Base-by-base conservation (phyloP, 2,329 filamentous ascomycete genomes). In the Colletotrichum euphorbiae region DNA sequence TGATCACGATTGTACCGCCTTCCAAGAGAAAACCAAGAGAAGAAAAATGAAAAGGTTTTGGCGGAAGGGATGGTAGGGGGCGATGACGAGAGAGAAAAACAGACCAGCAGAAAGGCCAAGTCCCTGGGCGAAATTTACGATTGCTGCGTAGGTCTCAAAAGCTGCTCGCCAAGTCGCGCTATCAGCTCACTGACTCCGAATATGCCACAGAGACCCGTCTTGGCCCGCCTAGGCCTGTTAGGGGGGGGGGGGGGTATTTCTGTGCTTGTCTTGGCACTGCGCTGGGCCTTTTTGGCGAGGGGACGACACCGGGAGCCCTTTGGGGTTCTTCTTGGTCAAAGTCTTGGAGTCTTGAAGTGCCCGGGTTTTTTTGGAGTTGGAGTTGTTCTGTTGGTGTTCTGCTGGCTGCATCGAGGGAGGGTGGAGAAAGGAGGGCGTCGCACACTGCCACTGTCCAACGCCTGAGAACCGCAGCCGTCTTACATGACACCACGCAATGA, bases 131-230 rank as follows among this genome's bases (percentile, higher is more conserved):
- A 31, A 43, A 40, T 51, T 51, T 60, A 24, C 21, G 12, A 28
- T 24, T 48, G 24, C 42, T 46, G 42, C 42, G 31, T 46, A 48
- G 55, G 59, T 57, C 64, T 62, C 15, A 46, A 63, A 28, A 45
- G 54, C 33, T 59, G 46, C 24, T 28, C 46, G 65, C 65, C 65
- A 68, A 68, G 65, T 59, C 52, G 54, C 65, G 61, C 65, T 59
- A 68, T 59, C 65, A 55, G 61, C 46, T 68, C 65, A 65, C 65
- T 68, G 65, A 65, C 65, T 55, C 65, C 65, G 55, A 42, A 54
- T 51, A 31, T 51, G 46, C 64, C 64, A 48, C 65, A 52, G 60
- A 58, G 40, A 45, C 24, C 65, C 61, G 61, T 40, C 61, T 68
- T 68, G 61, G 65, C 61, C 54, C 54, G 54, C 46, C 33, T 17